phyloP scores from a whole-genome alignment of 768 basidiomycete genomes.

The Mrakia frigida region DNA sequence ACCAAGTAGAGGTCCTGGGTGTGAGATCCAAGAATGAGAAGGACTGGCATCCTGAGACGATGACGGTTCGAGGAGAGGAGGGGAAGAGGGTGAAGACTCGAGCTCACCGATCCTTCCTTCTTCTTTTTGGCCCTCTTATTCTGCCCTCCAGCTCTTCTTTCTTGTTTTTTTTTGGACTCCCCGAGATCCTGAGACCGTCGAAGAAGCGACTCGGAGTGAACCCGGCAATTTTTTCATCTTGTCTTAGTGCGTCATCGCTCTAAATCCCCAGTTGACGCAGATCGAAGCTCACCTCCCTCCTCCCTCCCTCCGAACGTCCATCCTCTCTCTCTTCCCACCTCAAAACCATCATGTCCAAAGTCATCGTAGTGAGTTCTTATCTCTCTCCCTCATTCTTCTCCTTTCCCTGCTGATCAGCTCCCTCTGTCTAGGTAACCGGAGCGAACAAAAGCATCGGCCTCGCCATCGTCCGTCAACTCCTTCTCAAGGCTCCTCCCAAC shows the following conservation, averaged over 20 bases:
- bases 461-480: conserved; percentile 31
- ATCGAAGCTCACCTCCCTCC: too few relatives aligned
- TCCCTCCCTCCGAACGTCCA: background rate
- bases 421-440: conserved; percentile 1
- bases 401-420: background rate
- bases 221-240: too few relatives aligned
- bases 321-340: background rate
- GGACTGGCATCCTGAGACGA: background rate
- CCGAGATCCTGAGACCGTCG: too few relatives aligned
- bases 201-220: too few relatives aligned
- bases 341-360: conserved; percentile 7
- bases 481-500: conserved; percentile 31
- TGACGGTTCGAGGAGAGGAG: background rate
- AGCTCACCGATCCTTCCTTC: too few relatives aligned
- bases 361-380: background rate
- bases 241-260: too few relatives aligned
- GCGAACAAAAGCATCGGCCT: conserved; percentile 32
- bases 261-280: too few relatives aligned
- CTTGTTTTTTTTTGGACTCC: too few relatives aligned
- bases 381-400: background rate
- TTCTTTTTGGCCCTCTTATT: too few relatives aligned
- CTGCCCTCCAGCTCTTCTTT: too few relatives aligned
- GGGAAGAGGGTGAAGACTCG: too few relatives aligned
- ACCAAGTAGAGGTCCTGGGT: background rate
- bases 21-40: background rate